Percentiles rank a stretch among this genome's conserved stretches.
These are phyloP conservation scores for Parachlorella kessleri DNA, from an alignment of 139 green algal species.

Conservation along the genomic window DNA sequence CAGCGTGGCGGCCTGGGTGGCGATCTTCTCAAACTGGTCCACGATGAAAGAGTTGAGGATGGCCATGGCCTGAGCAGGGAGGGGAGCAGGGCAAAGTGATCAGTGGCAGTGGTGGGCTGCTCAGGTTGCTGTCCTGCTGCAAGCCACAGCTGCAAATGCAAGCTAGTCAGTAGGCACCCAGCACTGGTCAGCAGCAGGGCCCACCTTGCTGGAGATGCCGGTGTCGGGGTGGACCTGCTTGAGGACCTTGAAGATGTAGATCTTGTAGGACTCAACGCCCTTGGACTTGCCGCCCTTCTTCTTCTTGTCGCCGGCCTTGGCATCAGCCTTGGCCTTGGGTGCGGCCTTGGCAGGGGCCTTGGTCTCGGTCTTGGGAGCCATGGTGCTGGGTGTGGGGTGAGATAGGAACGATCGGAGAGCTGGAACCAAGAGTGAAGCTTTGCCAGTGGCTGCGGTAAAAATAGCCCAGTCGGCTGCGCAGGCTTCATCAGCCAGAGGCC, in stretches of 20 bases:
- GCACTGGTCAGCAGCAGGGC: too few relatives aligned
- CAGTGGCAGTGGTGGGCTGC: too few relatives aligned
- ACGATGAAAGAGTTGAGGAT: constrained; percentile 97
- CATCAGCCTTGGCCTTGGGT: neutral
- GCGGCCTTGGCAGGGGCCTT: too few relatives aligned
- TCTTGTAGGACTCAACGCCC: constrained; percentile 87
- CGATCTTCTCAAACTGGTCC: constrained; percentile 86
- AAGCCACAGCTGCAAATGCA: too few relatives aligned
- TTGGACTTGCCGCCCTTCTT: constrained; percentile 32
- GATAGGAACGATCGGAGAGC: neutral
- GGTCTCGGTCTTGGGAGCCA: neutral
- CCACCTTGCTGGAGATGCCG: constrained; percentile 80
- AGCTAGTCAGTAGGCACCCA: too few relatives aligned
- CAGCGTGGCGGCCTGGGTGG: constrained; percentile 72
- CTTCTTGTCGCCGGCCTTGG: constrained; percentile 1
- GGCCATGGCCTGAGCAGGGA: too few relatives aligned
- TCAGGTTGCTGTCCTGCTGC: too few relatives aligned
- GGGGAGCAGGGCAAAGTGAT: too few relatives aligned
- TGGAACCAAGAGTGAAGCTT: neutral
- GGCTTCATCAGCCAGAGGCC: neutral
- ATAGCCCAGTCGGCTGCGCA: neutral
- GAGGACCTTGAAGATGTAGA: constrained; percentile 97
- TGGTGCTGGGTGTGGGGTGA: too few relatives aligned
- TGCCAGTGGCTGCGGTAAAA: neutral
- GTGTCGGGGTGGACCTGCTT: constrained; percentile 89